Evolutionary conservation across 768 basidiomycete species (phyloP), one percentile per base, ranked within the genome.

Genomic region (Leccinum rimulosum): DNA sequence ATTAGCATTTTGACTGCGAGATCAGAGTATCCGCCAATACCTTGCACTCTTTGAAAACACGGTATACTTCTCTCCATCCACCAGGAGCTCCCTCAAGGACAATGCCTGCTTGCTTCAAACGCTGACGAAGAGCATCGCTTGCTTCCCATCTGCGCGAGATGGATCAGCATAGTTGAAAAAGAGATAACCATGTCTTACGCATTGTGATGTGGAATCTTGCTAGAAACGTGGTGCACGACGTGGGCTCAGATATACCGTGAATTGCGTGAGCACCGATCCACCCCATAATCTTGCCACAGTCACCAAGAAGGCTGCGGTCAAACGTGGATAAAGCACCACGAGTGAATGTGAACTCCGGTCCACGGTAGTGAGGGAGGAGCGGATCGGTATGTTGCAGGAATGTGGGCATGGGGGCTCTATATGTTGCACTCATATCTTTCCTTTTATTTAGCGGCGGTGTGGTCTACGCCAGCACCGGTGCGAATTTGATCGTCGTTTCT

Each of bases 381-480:
- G 95, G 93, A 76, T 98, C 96, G 67, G 96, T 98, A 80, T 99
- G 96, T 78, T 99, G 96, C 53, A 98, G 81, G 89, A 93, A 98
- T 19, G 95, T 97, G 79, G 22, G 22, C 22, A 22, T 22, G 22
- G 76, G 76, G 17, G 77, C 85, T 0, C 80, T 82, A 1, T 83
- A 81, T 66, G 64, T 85, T 17, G 77, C 84, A 1, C 75, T 87
- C 6, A 31, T 81, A 3, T 75, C 73, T 6, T 88, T 88, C 62
- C 67, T 77, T 40, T 68, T 66, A 10, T 80, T 88, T 54, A 78
- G 80, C 31, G 8, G 31, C 61, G 74, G 75, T 10, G 66, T 79
- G 17, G 67, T 91, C 5, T 91, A 89, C 66, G 83, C 83, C 0
- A 82, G 78, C 51, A 77, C 86, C 1, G 82, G 82, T 2, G 82